Conservation (phyloP, 1,139 yeast genomes). For the Scheffersomyces stambukii region DNA sequence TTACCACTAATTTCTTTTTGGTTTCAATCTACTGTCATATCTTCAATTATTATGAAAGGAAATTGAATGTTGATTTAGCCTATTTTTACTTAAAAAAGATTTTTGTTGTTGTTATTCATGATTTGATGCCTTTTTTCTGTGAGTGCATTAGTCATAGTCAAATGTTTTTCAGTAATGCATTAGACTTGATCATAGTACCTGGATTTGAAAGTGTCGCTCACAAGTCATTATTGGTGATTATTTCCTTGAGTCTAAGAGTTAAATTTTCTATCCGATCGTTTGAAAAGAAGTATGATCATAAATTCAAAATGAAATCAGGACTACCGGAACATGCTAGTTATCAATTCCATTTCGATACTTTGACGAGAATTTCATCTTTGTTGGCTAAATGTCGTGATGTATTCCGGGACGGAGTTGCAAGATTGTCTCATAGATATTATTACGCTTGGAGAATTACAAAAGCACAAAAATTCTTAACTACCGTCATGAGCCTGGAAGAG, state of each 20-base stretch:
- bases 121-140: constrained; percentile 30
- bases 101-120: constrained; percentile 20
- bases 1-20: constrained; percentile 18
- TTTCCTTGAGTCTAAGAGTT: constrained; percentile 21
- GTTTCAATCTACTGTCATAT: constrained; percentile 30
- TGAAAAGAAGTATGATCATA: constrained; percentile 9
- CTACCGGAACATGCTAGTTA: constrained; percentile 8
- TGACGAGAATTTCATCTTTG: constrained; percentile 12
- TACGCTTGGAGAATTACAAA: constrained; percentile 36
- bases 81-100: constrained; percentile 29
- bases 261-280: constrained; percentile 8
- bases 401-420: constrained; percentile 14
- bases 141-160: constrained; percentile 19
- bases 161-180: constrained; percentile 14
- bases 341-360: constrained; percentile 10
- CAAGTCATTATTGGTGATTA: constrained; percentile 22
- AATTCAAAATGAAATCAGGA: constrained; percentile 9
- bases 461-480: constrained; percentile 24
- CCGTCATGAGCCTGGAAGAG: constrained; percentile 18
- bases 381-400: constrained; percentile 16
- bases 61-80: constrained; percentile 18
- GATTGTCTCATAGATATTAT: constrained; percentile 29
- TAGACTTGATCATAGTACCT: constrained; percentile 38
- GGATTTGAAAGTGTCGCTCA: constrained; percentile 29
- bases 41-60: constrained; percentile 33